Evolutionary conservation across 1,139 yeast genomes (phyloP).

Genomic region (Geotrichum aggregatum): DNA sequence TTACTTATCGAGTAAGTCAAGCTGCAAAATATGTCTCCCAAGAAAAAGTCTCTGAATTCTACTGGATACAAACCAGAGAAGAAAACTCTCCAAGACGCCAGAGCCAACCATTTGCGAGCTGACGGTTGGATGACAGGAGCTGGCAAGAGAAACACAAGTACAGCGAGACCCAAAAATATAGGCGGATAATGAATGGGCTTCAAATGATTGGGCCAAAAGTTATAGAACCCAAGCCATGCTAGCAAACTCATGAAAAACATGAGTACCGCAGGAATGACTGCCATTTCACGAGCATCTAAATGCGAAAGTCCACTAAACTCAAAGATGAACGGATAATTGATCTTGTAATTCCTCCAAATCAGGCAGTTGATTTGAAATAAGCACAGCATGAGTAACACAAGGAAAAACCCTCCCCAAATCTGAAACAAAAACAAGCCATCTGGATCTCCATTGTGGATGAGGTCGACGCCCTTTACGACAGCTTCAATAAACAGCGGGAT

Average conservation of each 20-base stretch:
- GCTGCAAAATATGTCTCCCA: slow-evolving; percentile 88
- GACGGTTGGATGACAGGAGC: slow-evolving; percentile 49
- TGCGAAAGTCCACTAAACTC: slow-evolving; percentile 74
- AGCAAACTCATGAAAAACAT: slow-evolving; percentile 56
- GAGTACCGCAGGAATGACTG: slow-evolving; percentile 58
- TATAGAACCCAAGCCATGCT: slow-evolving; percentile 70
- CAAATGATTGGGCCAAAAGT: slow-evolving; percentile 58
- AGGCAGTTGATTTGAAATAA: slow-evolving; percentile 66
- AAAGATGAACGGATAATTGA: slow-evolving; percentile 87
- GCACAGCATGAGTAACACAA: slow-evolving; percentile 55
- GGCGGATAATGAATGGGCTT: slow-evolving; percentile 80
- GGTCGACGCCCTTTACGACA: slow-evolving; percentile 48
- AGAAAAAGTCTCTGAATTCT: slow-evolving; percentile 86
- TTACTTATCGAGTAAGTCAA: slow-evolving; percentile 85
- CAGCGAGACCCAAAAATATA: slow-evolving; percentile 57
- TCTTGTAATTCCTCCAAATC: slow-evolving; percentile 68
- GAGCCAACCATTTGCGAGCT: slow-evolving; percentile 69
- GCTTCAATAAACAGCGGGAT: slow-evolving; percentile 59
- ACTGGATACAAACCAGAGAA: slow-evolving; percentile 89
- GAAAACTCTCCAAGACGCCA: slow-evolving; percentile 66
- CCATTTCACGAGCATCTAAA: slow-evolving; percentile 61
- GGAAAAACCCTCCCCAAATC: slow-evolving; percentile 87
- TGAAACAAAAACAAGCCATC: slow-evolving; percentile 56
- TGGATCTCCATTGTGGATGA: slow-evolving; percentile 24
- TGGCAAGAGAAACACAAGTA: slow-evolving; percentile 57